phyloP scores from a whole-genome alignment of 495 filamentous ascomycete genomes.

The Xylona heveae region DNA sequence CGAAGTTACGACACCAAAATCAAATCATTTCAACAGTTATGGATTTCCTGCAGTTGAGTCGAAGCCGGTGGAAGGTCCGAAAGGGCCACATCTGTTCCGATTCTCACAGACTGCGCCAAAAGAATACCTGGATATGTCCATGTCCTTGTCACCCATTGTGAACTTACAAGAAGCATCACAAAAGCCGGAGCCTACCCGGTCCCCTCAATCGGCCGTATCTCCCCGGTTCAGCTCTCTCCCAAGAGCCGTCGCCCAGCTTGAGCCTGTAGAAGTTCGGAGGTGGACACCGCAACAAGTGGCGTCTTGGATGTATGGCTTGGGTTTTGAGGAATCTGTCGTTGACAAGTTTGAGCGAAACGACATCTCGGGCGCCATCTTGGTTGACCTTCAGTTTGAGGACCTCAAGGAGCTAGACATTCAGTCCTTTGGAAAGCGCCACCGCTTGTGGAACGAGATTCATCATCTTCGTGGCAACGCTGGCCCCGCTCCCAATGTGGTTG shows the following conservation, averaged over 20 bases:
- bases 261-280: constrained; percentile 29
- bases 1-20: constrained; percentile 47
- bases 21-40: constrained; percentile 21
- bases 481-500: constrained; percentile 8
- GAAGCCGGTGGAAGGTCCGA: constrained; percentile 55
- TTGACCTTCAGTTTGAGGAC: constrained; percentile 75
- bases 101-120: constrained; percentile 22
- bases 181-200: background rate
- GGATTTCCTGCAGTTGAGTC: constrained; percentile 23
- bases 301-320: constrained; percentile 51
- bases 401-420: constrained; percentile 81
- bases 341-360: constrained; percentile 77
- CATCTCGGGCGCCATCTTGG: constrained; percentile 65
- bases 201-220: background rate
- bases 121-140: constrained; percentile 37
- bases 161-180: constrained; percentile 9
- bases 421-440: constrained; percentile 83
- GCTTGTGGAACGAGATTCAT: constrained; percentile 68
- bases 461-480: constrained; percentile 37
- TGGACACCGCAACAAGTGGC: constrained; percentile 65
- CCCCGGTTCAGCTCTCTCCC: constrained; percentile 15
- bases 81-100: constrained; percentile 78
- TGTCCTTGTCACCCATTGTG: constrained; percentile 31
- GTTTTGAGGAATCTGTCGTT: constrained; percentile 50
- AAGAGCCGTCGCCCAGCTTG: constrained; percentile 26